Conservation (phyloP, 176 grass and related monocot genomes). For the Otatea glauca region DNA sequence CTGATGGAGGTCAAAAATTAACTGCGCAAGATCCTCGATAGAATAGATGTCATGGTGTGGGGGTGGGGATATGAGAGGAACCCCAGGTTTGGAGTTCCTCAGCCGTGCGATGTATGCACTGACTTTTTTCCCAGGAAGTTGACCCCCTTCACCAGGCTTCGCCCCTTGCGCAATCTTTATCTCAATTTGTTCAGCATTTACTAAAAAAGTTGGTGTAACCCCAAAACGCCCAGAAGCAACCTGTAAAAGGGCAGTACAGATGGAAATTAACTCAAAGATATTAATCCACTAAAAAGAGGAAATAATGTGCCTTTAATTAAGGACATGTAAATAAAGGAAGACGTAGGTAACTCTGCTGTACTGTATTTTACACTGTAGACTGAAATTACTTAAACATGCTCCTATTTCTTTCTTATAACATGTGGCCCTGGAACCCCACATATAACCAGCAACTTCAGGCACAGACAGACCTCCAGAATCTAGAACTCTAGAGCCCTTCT, state of each 20-base stretch:
- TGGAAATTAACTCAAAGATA: constrained; percentile 50
- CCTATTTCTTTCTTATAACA: constrained; percentile 31
- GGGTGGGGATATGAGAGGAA: constrained; percentile 98
- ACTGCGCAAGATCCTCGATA: constrained; percentile 98
- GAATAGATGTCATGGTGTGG: constrained; percentile 99
- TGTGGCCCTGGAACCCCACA: not conserved
- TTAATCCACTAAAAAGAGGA: constrained; percentile 36
- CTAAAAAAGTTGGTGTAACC: constrained; percentile 98
- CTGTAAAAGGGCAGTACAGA: constrained; percentile 46
- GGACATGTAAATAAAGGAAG: not conserved
- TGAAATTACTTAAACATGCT: constrained; percentile 27
- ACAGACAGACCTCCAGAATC: not conserved
- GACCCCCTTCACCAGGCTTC: constrained; percentile 98
- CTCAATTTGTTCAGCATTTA: constrained; percentile 93
- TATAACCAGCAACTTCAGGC: constrained; percentile 7
- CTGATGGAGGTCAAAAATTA: constrained; percentile 99
- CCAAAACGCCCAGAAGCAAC: constrained; percentile 99
- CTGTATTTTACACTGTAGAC: not conserved
- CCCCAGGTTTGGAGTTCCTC: constrained; percentile 98
- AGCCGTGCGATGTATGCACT: constrained; percentile 97
- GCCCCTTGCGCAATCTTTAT: constrained; percentile 99
- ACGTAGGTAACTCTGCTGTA: constrained; percentile 1
- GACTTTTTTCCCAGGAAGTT: constrained; percentile 98
- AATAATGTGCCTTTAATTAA: constrained; percentile 2
- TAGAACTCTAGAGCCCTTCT: not conserved